Percentiles rank a stretch among this genome's conserved stretches.
Evolutionary conservation across 2,329 filamentous ascomycete genomes (phyloP).

Genomic region (Dothiorella sarmentorum): DNA sequence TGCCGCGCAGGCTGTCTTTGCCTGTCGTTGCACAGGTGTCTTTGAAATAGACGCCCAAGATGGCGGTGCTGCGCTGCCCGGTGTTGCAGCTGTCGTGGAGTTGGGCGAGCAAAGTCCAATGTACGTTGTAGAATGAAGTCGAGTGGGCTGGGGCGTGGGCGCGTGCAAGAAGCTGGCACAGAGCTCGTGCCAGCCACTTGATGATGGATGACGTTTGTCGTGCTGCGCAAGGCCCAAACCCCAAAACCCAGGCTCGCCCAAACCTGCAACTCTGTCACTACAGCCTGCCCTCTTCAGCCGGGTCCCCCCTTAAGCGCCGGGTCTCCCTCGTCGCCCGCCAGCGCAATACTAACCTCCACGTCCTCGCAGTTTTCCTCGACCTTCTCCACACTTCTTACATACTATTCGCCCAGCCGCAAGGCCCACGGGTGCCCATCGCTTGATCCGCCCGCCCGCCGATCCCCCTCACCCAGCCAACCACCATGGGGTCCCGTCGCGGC

Average conservation of each 20-base stretch:
- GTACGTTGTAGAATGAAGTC: too few species aligned
- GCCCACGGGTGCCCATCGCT: slow-evolving; percentile 3
- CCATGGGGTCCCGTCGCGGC: slow-evolving; percentile 42
- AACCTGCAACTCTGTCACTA: slow-evolving; percentile 12
- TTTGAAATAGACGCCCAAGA: background rate
- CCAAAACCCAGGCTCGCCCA: slow-evolving; percentile 4
- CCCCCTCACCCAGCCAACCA: slow-evolving; percentile 16
- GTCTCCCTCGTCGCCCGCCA: background rate
- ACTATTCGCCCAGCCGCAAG: background rate
- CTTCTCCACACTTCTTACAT: slow-evolving; percentile 1
- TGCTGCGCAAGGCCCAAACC: background rate
- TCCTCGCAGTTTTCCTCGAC: background rate
- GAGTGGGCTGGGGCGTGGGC: background rate
- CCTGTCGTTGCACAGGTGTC: background rate
- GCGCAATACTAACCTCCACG: background rate
- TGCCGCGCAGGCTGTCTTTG: slow-evolving; percentile 5
- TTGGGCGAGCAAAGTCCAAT: background rate
- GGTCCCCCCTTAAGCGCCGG: slow-evolving; percentile 4
- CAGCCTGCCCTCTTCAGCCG: slow-evolving; percentile 1
- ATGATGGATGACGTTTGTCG: background rate
- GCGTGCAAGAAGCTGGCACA: slow-evolving; percentile 4
- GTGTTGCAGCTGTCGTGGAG: background rate
- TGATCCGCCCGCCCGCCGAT: slow-evolving; percentile 15
- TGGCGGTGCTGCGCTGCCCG: background rate
- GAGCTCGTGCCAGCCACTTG: slow-evolving; percentile 1